Evolutionary conservation across 768 basidiomycete species (phyloP).

Genomic region (Kwoniella mangroviensis): DNA sequence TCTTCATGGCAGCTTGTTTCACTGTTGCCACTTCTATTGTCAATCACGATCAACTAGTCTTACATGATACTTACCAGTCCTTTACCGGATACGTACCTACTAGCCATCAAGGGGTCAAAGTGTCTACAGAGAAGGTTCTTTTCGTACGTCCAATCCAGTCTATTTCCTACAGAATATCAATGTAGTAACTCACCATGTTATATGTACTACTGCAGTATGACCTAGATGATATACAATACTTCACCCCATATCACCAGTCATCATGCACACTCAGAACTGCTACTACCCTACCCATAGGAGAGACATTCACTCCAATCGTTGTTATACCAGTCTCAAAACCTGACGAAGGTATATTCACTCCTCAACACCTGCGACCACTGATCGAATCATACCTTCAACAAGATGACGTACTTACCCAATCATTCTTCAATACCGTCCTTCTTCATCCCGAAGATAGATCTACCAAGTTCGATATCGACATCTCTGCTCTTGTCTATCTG

Average conservation of each 20-base stretch:
- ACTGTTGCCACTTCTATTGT: not conserved
- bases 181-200: no score
- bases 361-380: conserved; percentile 1
- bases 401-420: conserved; percentile 15
- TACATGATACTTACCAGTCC: not conserved
- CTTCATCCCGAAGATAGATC: not conserved
- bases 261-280: not conserved
- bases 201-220: conserved; percentile 4
- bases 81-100: no score
- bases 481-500: conserved; percentile 1
- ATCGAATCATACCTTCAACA: not conserved
- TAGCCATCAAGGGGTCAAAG: not conserved
- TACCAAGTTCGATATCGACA: not conserved
- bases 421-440: conserved; percentile 9
- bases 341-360: conserved; percentile 2
- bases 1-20: not conserved
- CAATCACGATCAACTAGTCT: not conserved
- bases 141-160: not conserved
- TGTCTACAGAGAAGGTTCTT: not conserved
- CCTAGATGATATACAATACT: conserved; percentile 10
- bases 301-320: not conserved
- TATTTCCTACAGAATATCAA: no score
- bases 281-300: not conserved
- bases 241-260: conserved; percentile 7
- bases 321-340: not conserved